phyloP scores from a whole-genome alignment of 2,329 filamentous ascomycete genomes.

The Fusarium chlamydosporum region DNA sequence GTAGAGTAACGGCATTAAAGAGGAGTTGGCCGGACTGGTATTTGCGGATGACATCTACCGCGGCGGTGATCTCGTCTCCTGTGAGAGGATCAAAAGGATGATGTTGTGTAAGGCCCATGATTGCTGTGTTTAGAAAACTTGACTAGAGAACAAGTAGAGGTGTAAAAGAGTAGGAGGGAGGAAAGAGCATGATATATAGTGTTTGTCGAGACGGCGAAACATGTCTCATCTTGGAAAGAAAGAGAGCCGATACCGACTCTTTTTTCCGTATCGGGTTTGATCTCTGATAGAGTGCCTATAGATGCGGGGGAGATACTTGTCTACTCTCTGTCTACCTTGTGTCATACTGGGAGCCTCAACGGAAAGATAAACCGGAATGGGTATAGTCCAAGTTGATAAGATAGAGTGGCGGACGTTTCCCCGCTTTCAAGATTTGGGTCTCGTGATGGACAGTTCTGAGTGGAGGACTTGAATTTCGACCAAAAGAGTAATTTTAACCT shows the following conservation, averaged over 20 bases:
- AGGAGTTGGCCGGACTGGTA: constrained; percentile 75
- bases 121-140: constrained; percentile 7
- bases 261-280: constrained; percentile 42
- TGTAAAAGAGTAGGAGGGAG: neutral
- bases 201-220: constrained; percentile 6
- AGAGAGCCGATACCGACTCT: constrained; percentile 38
- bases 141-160: neutral
- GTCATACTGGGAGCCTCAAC: constrained; percentile 37
- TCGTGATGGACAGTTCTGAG: constrained; percentile 5
- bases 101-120: constrained; percentile 34
- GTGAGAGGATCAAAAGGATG: constrained; percentile 52
- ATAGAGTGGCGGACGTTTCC: constrained; percentile 12
- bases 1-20: constrained; percentile 89
- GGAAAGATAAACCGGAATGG: constrained; percentile 43
- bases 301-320: constrained; percentile 8
- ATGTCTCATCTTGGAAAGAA: constrained; percentile 23
- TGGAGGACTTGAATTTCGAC: constrained; percentile 11
- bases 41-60: constrained; percentile 75
- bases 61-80: constrained; percentile 81
- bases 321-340: neutral
- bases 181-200: constrained; percentile 33
- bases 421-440: constrained; percentile 2
- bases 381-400: constrained; percentile 25
- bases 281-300: constrained; percentile 7
- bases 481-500: constrained; percentile 33